Evolutionary conservation across 2,329 filamentous ascomycete genomes (phyloP).

Genomic region (Trichothecium sympodiale): DNA sequence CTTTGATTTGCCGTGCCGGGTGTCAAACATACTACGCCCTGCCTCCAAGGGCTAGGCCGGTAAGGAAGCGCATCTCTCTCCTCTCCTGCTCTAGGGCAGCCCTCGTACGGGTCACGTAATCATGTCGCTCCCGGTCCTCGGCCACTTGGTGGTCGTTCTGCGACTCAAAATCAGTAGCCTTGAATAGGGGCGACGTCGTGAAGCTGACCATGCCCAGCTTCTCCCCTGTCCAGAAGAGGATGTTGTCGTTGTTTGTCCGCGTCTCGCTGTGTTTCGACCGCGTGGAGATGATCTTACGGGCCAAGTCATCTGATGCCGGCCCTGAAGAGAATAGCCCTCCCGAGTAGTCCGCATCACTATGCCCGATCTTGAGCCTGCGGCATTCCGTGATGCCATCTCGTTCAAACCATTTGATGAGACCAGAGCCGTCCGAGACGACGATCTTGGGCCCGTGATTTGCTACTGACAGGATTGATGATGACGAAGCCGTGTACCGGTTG

Average conservation of each 20-base stretch:
- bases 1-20: too few species aligned
- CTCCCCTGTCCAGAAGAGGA: constrained; percentile 83
- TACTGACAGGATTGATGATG: constrained; percentile 72
- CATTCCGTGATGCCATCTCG: constrained; percentile 62
- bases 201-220: constrained; percentile 64
- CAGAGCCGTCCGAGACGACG: constrained; percentile 74
- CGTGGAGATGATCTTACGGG: constrained; percentile 66
- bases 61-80: constrained; percentile 66
- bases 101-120: constrained; percentile 63
- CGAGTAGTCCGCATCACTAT: constrained; percentile 35
- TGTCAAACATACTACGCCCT: background rate
- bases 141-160: constrained; percentile 30
- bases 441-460: constrained; percentile 72
- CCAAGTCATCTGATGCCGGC: constrained; percentile 57
- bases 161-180: constrained; percentile 38
- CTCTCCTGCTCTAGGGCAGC: constrained; percentile 66
- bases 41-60: constrained; percentile 18
- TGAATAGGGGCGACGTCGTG: constrained; percentile 38
- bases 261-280: constrained; percentile 17
- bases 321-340: constrained; percentile 40
- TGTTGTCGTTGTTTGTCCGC: constrained; percentile 46
- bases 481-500: constrained; percentile 75
- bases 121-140: constrained; percentile 43
- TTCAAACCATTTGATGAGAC: constrained; percentile 83
- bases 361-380: constrained; percentile 41